Conservation (phyloP, 495 filamentous ascomycete species). For the Clohesyomyces aquaticus region DNA sequence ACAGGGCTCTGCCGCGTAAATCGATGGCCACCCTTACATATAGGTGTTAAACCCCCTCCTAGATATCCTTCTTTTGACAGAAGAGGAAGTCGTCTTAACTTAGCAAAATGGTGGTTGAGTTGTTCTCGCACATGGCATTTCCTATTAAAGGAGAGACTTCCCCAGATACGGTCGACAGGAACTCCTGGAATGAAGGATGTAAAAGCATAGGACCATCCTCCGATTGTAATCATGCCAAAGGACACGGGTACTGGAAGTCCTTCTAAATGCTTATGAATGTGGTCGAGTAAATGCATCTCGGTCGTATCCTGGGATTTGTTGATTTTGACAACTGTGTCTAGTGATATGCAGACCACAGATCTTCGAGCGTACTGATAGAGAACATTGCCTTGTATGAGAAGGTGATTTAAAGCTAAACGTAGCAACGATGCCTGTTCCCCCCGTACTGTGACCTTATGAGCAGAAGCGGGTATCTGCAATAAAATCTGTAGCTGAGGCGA, state of each 20-base stretch:
- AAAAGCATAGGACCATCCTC: slow-evolving; percentile 7
- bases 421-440: too few relatives aligned
- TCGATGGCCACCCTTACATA: slow-evolving; percentile 12
- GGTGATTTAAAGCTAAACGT: too few relatives aligned
- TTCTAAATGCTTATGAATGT: slow-evolving; percentile 8
- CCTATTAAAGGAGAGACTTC: slow-evolving; percentile 6
- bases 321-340: too few relatives aligned
- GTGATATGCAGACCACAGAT: too few relatives aligned
- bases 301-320: slow-evolving; percentile 9
- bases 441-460: too few relatives aligned
- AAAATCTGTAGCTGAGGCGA: too few relatives aligned
- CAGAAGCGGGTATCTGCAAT: too few relatives aligned
- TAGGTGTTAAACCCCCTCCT: slow-evolving; percentile 11
- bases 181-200: slow-evolving; percentile 14
- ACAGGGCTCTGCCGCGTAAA: slow-evolving; percentile 3
- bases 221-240: slow-evolving; percentile 13
- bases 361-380: too few relatives aligned
- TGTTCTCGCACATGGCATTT: slow-evolving; percentile 13
- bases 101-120: slow-evolving; percentile 6
- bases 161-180: slow-evolving; percentile 10
- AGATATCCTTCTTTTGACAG: slow-evolving; percentile 12
- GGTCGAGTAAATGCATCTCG: background rate
- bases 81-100: slow-evolving; percentile 10
- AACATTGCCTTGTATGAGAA: too few relatives aligned
- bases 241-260: slow-evolving; percentile 5